Evolutionary conservation across 1,139 yeast genomes (phyloP).

Genomic region (Debaryomyces udenii): DNA sequence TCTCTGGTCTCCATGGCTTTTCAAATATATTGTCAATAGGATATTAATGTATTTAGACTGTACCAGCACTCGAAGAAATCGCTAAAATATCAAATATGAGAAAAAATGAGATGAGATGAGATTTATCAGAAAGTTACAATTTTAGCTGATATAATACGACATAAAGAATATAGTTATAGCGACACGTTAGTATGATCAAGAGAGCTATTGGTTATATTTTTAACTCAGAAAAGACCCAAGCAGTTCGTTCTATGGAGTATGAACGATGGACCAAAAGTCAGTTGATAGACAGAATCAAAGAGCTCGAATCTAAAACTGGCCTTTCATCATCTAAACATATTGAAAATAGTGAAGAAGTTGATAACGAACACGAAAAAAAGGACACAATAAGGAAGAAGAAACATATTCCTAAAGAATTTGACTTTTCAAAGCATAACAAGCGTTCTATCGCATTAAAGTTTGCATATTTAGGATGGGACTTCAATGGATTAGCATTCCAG

Average conservation of each 20-base stretch:
- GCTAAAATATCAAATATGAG: constrained; percentile 7
- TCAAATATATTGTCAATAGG: no score
- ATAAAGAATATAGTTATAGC: background rate
- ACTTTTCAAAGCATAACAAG: constrained; percentile 65
- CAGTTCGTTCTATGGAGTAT: constrained; percentile 28
- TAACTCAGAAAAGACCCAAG: constrained; percentile 16
- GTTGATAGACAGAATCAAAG: constrained; percentile 48
- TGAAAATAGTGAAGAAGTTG: background rate
- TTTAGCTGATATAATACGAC: no score
- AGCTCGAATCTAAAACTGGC: constrained; percentile 43
- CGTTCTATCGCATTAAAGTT: constrained; percentile 79
- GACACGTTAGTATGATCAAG: constrained; percentile 24
- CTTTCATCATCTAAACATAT: background rate
- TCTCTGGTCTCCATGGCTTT: constrained; percentile 31
- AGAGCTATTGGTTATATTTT: constrained; percentile 23
- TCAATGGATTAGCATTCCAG: constrained; percentile 87
- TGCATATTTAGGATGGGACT: constrained; percentile 92
- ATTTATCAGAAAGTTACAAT: background rate
- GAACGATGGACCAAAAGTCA: constrained; percentile 56
- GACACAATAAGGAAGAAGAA: constrained; percentile 12
- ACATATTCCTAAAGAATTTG: constrained; percentile 54
- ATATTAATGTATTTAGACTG: no score
- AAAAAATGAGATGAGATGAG: constrained; percentile 16
- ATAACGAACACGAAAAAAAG: background rate
- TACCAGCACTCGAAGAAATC: background rate